Evolutionary conservation across 177 flowering plant genomes (phyloP).

Genomic region (Vitis hybrid): DNA sequence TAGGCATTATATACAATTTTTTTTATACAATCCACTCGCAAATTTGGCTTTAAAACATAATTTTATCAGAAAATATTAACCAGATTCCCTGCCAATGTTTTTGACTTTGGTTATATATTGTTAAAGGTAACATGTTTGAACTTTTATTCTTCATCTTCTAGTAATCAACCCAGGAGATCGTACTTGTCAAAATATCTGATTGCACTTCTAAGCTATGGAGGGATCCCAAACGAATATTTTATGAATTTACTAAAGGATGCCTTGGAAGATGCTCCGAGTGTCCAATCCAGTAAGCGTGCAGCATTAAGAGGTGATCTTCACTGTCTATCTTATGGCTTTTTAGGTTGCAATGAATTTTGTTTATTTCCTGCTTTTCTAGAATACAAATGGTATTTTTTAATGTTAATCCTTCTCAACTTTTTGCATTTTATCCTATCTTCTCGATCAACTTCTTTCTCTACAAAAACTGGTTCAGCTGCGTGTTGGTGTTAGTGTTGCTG

Average conservation of each 20-base stretch:
- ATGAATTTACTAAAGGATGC: conserved; percentile 43
- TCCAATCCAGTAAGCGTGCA: conserved; percentile 38
- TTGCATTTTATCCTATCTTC: neutral
- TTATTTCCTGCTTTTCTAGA: neutral
- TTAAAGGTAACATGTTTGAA: neutral
- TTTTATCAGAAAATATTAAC: neutral
- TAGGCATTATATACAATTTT: neutral
- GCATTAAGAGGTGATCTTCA: conserved; percentile 62
- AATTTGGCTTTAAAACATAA: neutral
- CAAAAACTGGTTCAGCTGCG: neutral
- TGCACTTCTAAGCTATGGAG: conserved; percentile 77
- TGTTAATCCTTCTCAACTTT: conserved; percentile 1
- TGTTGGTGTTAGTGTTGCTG: neutral
- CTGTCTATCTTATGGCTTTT: neutral
- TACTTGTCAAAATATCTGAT: conserved; percentile 57
- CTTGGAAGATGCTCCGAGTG: conserved; percentile 45
- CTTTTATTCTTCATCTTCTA: conserved; percentile 24
- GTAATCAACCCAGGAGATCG: conserved; percentile 52
- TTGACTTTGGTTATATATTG: neutral
- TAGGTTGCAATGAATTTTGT: neutral
- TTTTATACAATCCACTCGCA: too few relatives aligned
- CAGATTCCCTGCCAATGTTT: neutral
- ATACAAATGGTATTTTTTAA: neutral
- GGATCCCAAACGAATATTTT: conserved; percentile 64
- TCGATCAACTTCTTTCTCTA: neutral